phyloP scores from a whole-genome alignment of 2,329 filamentous ascomycete genomes.

The Botryotinia narcissicola region DNA sequence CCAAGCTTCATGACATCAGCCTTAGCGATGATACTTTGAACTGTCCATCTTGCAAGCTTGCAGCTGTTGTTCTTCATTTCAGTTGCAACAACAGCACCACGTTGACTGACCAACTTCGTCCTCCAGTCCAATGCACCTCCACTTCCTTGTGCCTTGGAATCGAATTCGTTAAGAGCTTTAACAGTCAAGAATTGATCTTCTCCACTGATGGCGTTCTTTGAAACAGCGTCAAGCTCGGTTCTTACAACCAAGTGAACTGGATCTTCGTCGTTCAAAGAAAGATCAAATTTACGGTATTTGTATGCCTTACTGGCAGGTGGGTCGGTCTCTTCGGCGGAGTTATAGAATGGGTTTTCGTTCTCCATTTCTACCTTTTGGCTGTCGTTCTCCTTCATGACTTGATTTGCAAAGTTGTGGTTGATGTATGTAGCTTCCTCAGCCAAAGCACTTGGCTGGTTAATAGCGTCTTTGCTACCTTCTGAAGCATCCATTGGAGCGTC shows the following conservation, averaged over 20 bases:
- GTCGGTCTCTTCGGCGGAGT: slow-evolving; percentile 86
- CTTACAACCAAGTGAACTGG: slow-evolving; percentile 90
- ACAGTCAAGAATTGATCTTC: slow-evolving; percentile 90
- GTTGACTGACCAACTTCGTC: slow-evolving; percentile 87
- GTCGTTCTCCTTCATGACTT: slow-evolving; percentile 84
- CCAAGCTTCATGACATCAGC: slow-evolving; percentile 99
- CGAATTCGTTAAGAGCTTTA: slow-evolving; percentile 98
- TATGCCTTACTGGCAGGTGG: slow-evolving; percentile 94
- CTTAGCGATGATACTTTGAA: slow-evolving; percentile 92
- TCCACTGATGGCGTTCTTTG: slow-evolving; percentile 90
- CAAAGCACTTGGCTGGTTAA: slow-evolving; percentile 91
- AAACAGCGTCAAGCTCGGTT: slow-evolving; percentile 90
- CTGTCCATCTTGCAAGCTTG: slow-evolving; percentile 97
- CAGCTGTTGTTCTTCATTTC: slow-evolving; percentile 99
- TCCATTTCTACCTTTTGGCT: slow-evolving; percentile 77
- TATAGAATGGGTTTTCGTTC: slow-evolving; percentile 97
- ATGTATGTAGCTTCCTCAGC: slow-evolving; percentile 98
- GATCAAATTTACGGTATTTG: slow-evolving; percentile 96
- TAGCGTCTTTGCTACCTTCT: slow-evolving; percentile 87
- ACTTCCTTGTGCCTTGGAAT: slow-evolving; percentile 93
- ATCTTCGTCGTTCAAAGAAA: slow-evolving; percentile 86
- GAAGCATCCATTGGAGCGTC: slow-evolving; percentile 90
- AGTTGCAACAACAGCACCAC: slow-evolving; percentile 94
- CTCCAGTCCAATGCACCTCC: slow-evolving; percentile 97
- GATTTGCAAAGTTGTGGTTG: slow-evolving; percentile 99